phyloP scores from a whole-genome alignment of 140 eudicot species.

The Oenanthe javanica region DNA sequence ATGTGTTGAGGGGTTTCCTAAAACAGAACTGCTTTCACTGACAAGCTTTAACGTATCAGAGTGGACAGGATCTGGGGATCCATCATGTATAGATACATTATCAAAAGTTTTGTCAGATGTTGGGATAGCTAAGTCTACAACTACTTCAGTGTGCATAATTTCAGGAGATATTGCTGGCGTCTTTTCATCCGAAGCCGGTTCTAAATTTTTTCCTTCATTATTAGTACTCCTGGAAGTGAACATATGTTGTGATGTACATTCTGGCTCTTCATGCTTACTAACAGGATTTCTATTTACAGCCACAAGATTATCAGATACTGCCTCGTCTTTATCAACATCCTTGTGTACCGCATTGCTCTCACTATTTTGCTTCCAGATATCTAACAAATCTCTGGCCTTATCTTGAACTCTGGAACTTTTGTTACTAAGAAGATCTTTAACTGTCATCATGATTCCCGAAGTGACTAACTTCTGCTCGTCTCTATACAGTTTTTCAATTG shows the following conservation, averaged over 20 bases:
- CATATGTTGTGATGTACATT: constrained; percentile 9
- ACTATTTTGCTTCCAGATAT: constrained; percentile 36
- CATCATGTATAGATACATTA: constrained; percentile 7
- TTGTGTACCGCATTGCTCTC: constrained; percentile 15
- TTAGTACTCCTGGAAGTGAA: constrained; percentile 12
- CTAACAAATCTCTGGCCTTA: constrained; percentile 51
- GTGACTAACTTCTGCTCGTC: constrained; percentile 27
- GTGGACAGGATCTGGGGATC: background rate
- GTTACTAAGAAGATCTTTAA: constrained; percentile 50
- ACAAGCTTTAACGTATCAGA: constrained; percentile 9
- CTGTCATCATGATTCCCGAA: constrained; percentile 50
- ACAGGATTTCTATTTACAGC: constrained; percentile 2
- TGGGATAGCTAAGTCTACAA: background rate
- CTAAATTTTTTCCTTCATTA: constrained; percentile 20
- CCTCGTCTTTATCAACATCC: constrained; percentile 20
- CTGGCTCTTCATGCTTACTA: constrained; percentile 13
- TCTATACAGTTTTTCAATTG: constrained; percentile 43
- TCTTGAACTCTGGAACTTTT: constrained; percentile 37
- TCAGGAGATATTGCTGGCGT: background rate
- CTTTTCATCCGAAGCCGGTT: constrained; percentile 15
- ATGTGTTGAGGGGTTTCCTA: constrained; percentile 13
- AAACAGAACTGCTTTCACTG: background rate
- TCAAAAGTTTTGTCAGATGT: constrained; percentile 2
- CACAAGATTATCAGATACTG: constrained; percentile 5
- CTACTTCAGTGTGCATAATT: constrained; percentile 4